phyloP scores from a whole-genome alignment of 2,329 filamentous ascomycete genomes.

The Dothidotthia symphoricarpi region DNA sequence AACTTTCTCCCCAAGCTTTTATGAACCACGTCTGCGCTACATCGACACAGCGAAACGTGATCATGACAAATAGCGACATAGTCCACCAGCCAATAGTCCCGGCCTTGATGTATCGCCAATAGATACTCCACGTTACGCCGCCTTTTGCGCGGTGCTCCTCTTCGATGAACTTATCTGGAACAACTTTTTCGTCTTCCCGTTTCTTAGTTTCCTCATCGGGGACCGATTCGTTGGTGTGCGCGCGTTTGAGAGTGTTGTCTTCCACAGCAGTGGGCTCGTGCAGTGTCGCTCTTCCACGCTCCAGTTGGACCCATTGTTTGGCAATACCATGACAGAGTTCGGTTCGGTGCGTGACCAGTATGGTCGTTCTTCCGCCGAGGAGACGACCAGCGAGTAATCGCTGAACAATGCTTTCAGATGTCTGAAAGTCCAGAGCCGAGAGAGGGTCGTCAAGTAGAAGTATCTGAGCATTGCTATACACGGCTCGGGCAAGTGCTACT shows the following conservation, averaged over 20 bases:
- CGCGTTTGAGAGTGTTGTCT: constrained; percentile 46
- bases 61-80: constrained; percentile 61
- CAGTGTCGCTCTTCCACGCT: constrained; percentile 55
- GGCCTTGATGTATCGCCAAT: constrained; percentile 82
- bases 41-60: constrained; percentile 62
- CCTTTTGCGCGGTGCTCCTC: constrained; percentile 74
- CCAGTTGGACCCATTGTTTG: constrained; percentile 69
- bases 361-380: constrained; percentile 53
- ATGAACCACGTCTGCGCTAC: constrained; percentile 75
- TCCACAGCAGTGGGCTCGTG: constrained; percentile 47
- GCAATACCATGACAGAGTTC: constrained; percentile 73
- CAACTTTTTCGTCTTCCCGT: constrained; percentile 41
- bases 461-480: constrained; percentile 57
- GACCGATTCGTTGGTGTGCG: constrained; percentile 38
- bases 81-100: constrained; percentile 74
- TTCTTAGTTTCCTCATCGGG: constrained; percentile 40
- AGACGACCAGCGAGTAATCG: constrained; percentile 58
- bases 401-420: constrained; percentile 60
- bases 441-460: constrained; percentile 60
- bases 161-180: constrained; percentile 74
- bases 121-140: constrained; percentile 71
- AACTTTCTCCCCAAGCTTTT: constrained; percentile 83
- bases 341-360: constrained; percentile 64
- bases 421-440: constrained; percentile 63
- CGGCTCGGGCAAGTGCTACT: constrained; percentile 59